Percentiles rank a stretch among this genome's conserved stretches.
These are phyloP conservation scores for Coprinellus aureogranulatus DNA, from an alignment of 768 basidiomycete species.

Conservation along the genomic window DNA sequence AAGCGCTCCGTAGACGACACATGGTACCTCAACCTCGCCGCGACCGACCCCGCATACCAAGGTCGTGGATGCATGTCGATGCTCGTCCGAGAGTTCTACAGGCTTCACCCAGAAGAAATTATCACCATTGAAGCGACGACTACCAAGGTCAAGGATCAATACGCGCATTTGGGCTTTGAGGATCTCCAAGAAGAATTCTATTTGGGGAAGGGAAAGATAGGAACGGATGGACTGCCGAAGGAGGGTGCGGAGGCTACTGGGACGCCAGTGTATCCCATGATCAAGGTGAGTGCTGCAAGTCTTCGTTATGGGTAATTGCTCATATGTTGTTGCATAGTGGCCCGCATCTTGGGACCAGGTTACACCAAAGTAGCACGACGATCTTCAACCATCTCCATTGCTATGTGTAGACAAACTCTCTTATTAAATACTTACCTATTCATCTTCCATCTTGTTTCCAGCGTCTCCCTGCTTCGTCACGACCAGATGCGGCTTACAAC, in stretches of 20 bases:
- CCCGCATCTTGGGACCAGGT: background rate
- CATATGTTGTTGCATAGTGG: background rate
- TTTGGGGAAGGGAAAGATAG: slow-evolving; percentile 20
- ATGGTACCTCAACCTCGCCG: slow-evolving; percentile 28
- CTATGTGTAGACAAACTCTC: no score
- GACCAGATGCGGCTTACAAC: no score
- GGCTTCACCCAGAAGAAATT: slow-evolving; percentile 18
- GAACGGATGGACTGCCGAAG: slow-evolving; percentile 14
- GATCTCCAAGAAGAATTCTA: slow-evolving; percentile 16
- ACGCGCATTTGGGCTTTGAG: slow-evolving; percentile 30
- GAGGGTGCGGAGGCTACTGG: slow-evolving; percentile 19
- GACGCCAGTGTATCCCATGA: slow-evolving; percentile 21
- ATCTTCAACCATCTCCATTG: no score
- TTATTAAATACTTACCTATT: no score
- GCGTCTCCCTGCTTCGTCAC: no score
- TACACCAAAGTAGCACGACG: no score
- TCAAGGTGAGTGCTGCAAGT: slow-evolving; percentile 11
- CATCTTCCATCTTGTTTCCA: no score
- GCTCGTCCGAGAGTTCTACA: slow-evolving; percentile 27
- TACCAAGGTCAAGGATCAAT: slow-evolving; percentile 25
- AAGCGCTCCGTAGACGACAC: slow-evolving; percentile 20
- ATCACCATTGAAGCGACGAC: slow-evolving; percentile 29
- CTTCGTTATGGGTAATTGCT: background rate
- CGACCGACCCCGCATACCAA: slow-evolving; percentile 26
- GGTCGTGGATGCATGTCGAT: slow-evolving; percentile 28